phyloP scores from a whole-genome alignment of 331 rosid species.

The Stylosanthes scabra region DNA sequence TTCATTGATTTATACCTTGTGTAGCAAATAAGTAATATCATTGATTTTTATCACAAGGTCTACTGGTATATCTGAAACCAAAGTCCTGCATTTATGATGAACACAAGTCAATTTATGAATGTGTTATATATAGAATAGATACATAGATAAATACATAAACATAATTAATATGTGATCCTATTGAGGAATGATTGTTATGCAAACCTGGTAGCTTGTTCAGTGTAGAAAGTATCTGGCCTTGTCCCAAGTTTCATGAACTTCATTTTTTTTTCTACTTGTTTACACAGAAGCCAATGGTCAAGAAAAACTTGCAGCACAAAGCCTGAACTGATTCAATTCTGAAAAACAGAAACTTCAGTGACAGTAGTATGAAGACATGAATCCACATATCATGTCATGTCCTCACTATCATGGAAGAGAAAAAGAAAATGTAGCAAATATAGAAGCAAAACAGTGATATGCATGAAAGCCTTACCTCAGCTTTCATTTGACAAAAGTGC shows the following conservation, averaged over 20 bases:
- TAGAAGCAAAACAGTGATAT: neutral
- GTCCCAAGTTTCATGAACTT: slow-evolving; percentile 99
- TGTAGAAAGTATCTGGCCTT: slow-evolving; percentile 83
- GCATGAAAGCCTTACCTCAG: slow-evolving; percentile 38
- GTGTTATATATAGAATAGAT: neutral
- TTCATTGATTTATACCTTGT: slow-evolving; percentile 57
- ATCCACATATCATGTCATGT: slow-evolving; percentile 11
- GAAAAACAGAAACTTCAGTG: slow-evolving; percentile 20
- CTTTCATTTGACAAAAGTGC: slow-evolving; percentile 31
- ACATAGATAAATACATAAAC: neutral
- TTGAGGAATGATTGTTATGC: neutral
- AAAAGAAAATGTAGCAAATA: slow-evolving; percentile 28
- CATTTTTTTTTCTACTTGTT: slow-evolving; percentile 51
- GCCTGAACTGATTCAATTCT: slow-evolving; percentile 45
- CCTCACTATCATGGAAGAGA: slow-evolving; percentile 2
- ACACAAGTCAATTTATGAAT: slow-evolving; percentile 3
- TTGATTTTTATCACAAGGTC: slow-evolving; percentile 72
- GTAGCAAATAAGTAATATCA: slow-evolving; percentile 66
- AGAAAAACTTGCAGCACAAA: slow-evolving; percentile 41
- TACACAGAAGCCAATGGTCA: slow-evolving; percentile 20
- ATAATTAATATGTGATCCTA: neutral
- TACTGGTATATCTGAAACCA: slow-evolving; percentile 62
- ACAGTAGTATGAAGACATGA: slow-evolving; percentile 6
- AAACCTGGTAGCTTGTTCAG: slow-evolving; percentile 88
- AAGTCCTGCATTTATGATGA: slow-evolving; percentile 56